Evolutionary conservation across 129 eudicot species (phyloP).

Genomic region (Glebionis coronaria): DNA sequence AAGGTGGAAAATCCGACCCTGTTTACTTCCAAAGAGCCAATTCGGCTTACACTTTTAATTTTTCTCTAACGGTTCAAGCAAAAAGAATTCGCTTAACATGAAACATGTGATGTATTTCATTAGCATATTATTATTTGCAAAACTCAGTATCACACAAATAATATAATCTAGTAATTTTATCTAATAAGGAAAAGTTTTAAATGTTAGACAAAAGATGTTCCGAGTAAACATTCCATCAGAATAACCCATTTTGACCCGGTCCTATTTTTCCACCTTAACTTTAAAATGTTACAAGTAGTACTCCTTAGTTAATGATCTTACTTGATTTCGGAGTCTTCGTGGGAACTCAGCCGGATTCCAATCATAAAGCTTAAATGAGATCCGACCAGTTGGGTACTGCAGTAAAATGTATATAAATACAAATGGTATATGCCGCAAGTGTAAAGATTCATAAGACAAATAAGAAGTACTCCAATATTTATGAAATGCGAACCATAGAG

Average conservation of each 20-base stretch:
- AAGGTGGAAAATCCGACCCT: background rate
- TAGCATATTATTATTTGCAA: no score
- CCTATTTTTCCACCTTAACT: conserved; percentile 10
- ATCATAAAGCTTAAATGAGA: conserved; percentile 95
- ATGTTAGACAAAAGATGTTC: background rate
- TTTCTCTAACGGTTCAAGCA: background rate
- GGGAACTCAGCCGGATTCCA: conserved; percentile 99
- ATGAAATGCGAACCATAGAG: conserved; percentile 48
- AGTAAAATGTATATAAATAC: conserved; percentile 16
- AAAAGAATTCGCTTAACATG: background rate
- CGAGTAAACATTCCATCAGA: background rate
- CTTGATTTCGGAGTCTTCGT: conserved; percentile 90
- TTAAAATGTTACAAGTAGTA: conserved; percentile 40
- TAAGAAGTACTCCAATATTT: background rate
- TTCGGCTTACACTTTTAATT: background rate
- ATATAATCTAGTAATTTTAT: no score
- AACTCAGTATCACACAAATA: background rate
- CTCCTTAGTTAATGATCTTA: conserved; percentile 43
- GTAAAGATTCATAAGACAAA: background rate
- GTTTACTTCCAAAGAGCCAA: no score
- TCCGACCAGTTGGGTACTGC: conserved; percentile 91
- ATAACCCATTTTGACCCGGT: conserved; percentile 4
- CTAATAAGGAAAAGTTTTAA: no score
- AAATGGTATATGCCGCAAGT: background rate
- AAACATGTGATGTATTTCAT: background rate